Percentiles rank a stretch among this genome's conserved stretches.
phyloP scores from a whole-genome alignment of 768 basidiomycete species.

The Boletus pseudopeckii region DNA sequence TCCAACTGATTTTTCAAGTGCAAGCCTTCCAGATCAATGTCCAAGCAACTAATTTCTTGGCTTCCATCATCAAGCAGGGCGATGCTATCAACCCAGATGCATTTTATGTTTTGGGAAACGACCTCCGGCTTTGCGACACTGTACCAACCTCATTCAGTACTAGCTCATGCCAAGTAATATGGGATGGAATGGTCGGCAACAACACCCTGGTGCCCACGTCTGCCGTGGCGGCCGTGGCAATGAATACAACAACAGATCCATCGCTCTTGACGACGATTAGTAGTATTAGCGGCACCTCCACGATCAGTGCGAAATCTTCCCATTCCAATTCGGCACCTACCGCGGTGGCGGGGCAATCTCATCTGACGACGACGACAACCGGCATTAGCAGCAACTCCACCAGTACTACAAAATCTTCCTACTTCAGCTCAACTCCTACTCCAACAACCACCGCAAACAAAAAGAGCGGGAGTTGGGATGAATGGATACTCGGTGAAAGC shows the following conservation, averaged over 20 bases:
- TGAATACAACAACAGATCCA: not conserved
- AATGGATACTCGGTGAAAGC: not conserved
- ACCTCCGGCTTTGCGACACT: no score
- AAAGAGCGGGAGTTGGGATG: not conserved
- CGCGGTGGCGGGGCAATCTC: not conserved
- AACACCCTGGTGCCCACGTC: conserved; percentile 3
- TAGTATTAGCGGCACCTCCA: not conserved
- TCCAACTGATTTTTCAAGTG: no score
- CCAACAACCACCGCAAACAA: not conserved
- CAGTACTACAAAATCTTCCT: not conserved
- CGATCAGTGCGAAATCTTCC: not conserved
- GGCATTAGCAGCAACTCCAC: not conserved
- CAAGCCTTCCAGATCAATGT: no score
- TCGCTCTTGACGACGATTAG: not conserved
- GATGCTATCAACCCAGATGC: no score
- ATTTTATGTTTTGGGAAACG: no score
- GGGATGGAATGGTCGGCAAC: conserved; percentile 24
- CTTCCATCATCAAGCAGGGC: no score
- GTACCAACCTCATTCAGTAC: no score
- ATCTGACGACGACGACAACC: not conserved
- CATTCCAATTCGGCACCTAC: not conserved
- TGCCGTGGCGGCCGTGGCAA: not conserved
- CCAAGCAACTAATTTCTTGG: no score
- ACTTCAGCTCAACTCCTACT: not conserved
- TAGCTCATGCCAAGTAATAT: no score